Base-by-base conservation (phyloP, 768 basidiomycete genomes). In the Mycena indigotica region DNA sequence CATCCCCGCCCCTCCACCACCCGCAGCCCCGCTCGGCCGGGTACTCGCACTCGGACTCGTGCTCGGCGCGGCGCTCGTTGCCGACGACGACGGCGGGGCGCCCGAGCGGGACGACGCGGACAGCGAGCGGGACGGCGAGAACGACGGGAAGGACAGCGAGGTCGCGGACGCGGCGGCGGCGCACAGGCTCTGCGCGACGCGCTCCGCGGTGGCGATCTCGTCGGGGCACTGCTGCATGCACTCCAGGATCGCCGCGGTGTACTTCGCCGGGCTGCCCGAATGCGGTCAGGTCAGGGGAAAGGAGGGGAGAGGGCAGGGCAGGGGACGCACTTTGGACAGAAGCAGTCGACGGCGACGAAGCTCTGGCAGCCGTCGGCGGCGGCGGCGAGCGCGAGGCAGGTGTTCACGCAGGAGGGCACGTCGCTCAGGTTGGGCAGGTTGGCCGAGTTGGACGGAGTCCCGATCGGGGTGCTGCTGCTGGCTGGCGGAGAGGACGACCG, bases 141-240 rank as follows among this genome's bases (percentile, higher is more conserved):
- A 49, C 12, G 32, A 39, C 30, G 46, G 17, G 35, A 56, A 56
- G 32, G 46, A 50, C n/a, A 56, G 32, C 23, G 32, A 39, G 23
- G 46, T 50, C 2, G 46, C n/a, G 10, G 1, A 10, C 10, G 25
- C 2, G 5, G 55, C 55, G 2, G 32, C 46, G 23, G 55, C 55
- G 55, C 55, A 56, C 26, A 56, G 41, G 28, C 41, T 29, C 55
- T 56, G 24, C 17, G 41, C 55, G 55, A 56, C 30, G 6, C 46
- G 30, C 26, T 56, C 55, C 29, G 55, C 48, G 35, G 55, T 17
- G 48, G 35, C 2, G 1, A 40, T 48, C 10, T 56, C 25, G 46
- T 3, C 13, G 2, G 48, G 55, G 48, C 53, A 55, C 5, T 40
- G 19, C 28, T 19, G 17, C 26, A 55, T 28, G 44, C 53, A 55